Base-by-base conservation (phyloP, 441 rosid genomes). In the Geranium incanum region DNA sequence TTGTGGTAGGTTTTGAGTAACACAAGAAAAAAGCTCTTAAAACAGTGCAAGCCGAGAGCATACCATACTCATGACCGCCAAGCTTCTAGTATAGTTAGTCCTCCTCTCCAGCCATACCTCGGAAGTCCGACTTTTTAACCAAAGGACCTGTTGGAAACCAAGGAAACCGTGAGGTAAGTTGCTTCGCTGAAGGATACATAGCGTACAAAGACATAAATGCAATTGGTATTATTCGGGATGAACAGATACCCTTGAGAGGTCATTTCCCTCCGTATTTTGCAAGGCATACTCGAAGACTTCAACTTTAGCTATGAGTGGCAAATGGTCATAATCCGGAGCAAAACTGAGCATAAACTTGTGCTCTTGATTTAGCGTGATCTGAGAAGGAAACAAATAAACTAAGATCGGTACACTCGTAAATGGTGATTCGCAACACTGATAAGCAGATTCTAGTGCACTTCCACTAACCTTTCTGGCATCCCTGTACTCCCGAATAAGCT, bases 51-150 rank as follows among this genome's bases (percentile, higher is more conserved):
- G 67, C 13, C 11, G 75, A 79, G 75, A 36, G 39, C 87, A 71
- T 89, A 95, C 98, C 99, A 93, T 95, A 84, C 99, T 95, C 98
- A 93, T 93, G 76, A 95, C 97, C 6, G 98, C 99, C 81, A 91
- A 88, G 78, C 99, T 95, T 86, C 99, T 85, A 33, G 97, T 95
- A 73, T 93, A 95, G 81, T 93, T 95, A 68, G 99, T 91, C 84
- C 98, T 87, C 82, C 98, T 91, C 83, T 95, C 99, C 39, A 95
- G 86, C 99, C 99, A 95, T 38, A 89, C 91, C 85, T 93, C 99
- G 71, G 99, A 93, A 43, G 97, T 91, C 67, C 97, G 95, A 82
- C 99, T 95, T 84, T 95, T 95, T 75, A 95, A 84, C 98, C 99
- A 95, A 74, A 95, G 98, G 78, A 95, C 98, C 99, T 95, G 81